Conservation (phyloP, 1,284 basidiomycete species). For the Exobasidium rhododendri region DNA sequence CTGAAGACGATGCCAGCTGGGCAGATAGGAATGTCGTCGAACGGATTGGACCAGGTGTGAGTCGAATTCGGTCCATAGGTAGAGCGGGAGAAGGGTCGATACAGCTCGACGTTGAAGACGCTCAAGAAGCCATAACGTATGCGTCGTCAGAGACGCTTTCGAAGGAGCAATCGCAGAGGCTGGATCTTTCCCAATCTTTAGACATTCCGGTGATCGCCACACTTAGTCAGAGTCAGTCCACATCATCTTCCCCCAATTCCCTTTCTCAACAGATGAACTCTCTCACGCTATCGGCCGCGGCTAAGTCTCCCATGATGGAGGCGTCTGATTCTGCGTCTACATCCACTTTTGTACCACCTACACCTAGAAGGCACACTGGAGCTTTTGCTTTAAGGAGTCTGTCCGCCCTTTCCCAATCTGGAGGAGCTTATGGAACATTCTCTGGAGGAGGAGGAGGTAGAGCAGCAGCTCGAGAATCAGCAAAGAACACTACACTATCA, state of each 20-base stretch:
- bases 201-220: no score
- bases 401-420: constrained; percentile 36
- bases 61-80: constrained; percentile 10
- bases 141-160: no score
- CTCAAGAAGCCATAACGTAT: no score
- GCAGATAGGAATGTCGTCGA: not conserved
- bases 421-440: constrained; percentile 27
- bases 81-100: no score
- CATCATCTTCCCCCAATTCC: not conserved
- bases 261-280: not conserved
- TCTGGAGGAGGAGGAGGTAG: constrained; percentile 31
- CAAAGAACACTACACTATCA: constrained; percentile 24
- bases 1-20: not conserved
- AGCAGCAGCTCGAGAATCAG: constrained; percentile 40
- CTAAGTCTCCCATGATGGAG: not conserved
- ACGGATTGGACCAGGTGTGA: constrained; percentile 4
- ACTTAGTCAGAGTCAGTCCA: no score
- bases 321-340: not conserved
- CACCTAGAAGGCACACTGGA: constrained; percentile 35
- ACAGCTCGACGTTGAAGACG: no score
- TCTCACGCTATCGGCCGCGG: not conserved
- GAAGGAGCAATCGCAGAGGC: no score
- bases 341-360: not conserved
- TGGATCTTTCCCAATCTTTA: no score
- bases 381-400: constrained; percentile 38